phyloP scores from a whole-genome alignment of 2,329 filamentous ascomycete species.

The Karstenula rhodostoma region DNA sequence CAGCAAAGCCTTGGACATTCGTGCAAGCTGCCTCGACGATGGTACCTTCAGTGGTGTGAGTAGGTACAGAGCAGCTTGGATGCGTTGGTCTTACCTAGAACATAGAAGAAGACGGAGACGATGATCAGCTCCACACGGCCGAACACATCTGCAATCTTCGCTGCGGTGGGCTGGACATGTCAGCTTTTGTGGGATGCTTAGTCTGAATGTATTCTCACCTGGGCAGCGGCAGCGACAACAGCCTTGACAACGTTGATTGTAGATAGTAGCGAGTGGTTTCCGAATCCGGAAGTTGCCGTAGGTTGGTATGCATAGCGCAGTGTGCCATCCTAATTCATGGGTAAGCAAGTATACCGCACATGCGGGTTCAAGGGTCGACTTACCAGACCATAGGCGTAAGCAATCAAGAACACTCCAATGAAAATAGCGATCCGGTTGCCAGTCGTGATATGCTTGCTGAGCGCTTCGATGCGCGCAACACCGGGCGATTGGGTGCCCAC shows the following conservation, averaged over 20 bases:
- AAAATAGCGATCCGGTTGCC: conserved; percentile 66
- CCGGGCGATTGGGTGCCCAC: conserved; percentile 56
- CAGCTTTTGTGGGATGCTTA: neutral
- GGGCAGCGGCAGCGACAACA: conserved; percentile 67
- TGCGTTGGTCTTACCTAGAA: conserved; percentile 47
- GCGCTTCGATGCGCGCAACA: conserved; percentile 67
- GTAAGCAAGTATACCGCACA: neutral
- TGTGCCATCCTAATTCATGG: conserved; percentile 50
- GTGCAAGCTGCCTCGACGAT: conserved; percentile 64
- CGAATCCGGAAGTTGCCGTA: conserved; percentile 62
- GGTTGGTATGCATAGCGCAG: conserved; percentile 48
- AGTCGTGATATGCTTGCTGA: conserved; percentile 61
- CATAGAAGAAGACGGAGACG: conserved; percentile 65
- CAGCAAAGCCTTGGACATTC: conserved; percentile 62
- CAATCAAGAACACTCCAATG: conserved; percentile 67
- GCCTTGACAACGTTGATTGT: conserved; percentile 67
- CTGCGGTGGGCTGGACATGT: conserved; percentile 59
- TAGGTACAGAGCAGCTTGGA: neutral
- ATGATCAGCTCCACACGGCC: conserved; percentile 67
- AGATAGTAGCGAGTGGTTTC: conserved; percentile 63
- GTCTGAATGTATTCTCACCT: conserved; percentile 25
- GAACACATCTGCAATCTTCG: conserved; percentile 69
- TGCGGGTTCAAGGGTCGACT: neutral
- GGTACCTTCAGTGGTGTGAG: conserved; percentile 41
- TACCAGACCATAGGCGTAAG: conserved; percentile 68